These are phyloP conservation scores for Podospora pseudoanserina DNA, from an alignment of 495 filamentous ascomycete species.

Conservation along the genomic window DNA sequence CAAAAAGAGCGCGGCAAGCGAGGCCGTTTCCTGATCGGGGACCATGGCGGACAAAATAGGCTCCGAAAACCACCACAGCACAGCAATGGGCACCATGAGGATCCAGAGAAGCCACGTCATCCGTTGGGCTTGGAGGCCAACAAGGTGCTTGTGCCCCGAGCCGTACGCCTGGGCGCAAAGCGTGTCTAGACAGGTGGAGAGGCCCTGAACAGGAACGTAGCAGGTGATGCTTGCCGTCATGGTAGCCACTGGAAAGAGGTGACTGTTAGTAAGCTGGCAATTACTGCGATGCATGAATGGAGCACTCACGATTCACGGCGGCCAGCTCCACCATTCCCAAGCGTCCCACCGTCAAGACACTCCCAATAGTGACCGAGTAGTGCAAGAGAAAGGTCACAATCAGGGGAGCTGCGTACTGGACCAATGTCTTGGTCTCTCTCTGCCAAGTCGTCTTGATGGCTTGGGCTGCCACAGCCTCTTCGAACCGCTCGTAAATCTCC, in stretches of 20 bases:
- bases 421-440: conserved; percentile 66
- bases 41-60: conserved; percentile 55
- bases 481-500: conserved; percentile 55
- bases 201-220: conserved; percentile 66
- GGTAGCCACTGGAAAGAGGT: conserved; percentile 47
- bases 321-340: conserved; percentile 61
- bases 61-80: conserved; percentile 56
- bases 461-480: conserved; percentile 68
- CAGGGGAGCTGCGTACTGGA: conserved; percentile 54
- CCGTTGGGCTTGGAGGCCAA: conserved; percentile 67
- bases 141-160: conserved; percentile 61
- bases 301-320: conserved; percentile 52
- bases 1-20: conserved; percentile 63
- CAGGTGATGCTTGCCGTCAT: conserved; percentile 75
- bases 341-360: conserved; percentile 65
- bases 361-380: conserved; percentile 66
- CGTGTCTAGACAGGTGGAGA: conserved; percentile 68
- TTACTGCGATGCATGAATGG: too few relatives aligned
- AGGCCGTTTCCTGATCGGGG: conserved; percentile 58
- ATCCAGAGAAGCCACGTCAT: conserved; percentile 65
- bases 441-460: conserved; percentile 80
- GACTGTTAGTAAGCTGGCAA: conserved; percentile 8
- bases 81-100: conserved; percentile 59
- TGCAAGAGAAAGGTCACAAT: conserved; percentile 70
- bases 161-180: conserved; percentile 74